Percentiles rank a stretch among this genome's conserved stretches.
These are phyloP conservation scores for Zymoseptoria pseudotritici DNA, from an alignment of 2,329 filamentous ascomycete species.

Conservation along the genomic window DNA sequence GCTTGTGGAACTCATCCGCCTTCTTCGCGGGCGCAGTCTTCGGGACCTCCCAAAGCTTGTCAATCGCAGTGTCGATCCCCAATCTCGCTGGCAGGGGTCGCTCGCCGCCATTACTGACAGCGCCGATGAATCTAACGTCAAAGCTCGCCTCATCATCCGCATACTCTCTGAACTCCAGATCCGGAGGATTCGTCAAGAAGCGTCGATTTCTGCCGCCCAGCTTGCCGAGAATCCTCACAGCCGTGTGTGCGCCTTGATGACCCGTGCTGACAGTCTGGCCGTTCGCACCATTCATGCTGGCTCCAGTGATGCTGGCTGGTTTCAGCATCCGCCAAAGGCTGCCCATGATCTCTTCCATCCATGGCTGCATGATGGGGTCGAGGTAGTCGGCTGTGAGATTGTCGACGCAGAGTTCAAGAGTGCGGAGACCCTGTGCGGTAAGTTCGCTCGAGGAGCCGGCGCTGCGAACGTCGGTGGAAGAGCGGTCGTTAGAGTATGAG, in stretches of 20 bases:
- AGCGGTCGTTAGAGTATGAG: conserved; percentile 16
- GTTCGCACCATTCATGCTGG: conserved; percentile 7
- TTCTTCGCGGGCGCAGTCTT: conserved; percentile 55
- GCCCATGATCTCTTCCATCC: conserved; percentile 98
- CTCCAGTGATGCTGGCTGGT: conserved; percentile 74
- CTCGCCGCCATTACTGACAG: conserved; percentile 61
- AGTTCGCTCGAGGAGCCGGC: conserved; percentile 51
- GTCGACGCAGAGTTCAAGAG: conserved; percentile 92
- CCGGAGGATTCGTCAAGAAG: conserved; percentile 83
- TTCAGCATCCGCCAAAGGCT: conserved; percentile 92
- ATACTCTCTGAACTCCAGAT: conserved; percentile 74
- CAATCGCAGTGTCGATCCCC: conserved; percentile 81
- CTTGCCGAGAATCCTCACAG: conserved; percentile 94
- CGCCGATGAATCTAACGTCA: conserved; percentile 81
- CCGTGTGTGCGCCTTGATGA: conserved; percentile 95
- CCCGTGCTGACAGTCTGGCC: conserved; percentile 20
- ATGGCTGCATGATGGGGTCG: conserved; percentile 97
- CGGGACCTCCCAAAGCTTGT: conserved; percentile 74
- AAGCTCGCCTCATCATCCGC: conserved; percentile 84
- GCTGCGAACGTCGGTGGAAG: conserved; percentile 16
- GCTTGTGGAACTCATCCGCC: conserved; percentile 82
- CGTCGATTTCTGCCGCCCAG: conserved; percentile 91
- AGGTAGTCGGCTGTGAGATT: conserved; percentile 97
- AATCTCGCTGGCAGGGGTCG: conserved; percentile 79
- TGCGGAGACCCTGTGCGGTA: conserved; percentile 87